Base-by-base conservation (phyloP, 345 rosid species). In the Syzygium aromaticum region DNA sequence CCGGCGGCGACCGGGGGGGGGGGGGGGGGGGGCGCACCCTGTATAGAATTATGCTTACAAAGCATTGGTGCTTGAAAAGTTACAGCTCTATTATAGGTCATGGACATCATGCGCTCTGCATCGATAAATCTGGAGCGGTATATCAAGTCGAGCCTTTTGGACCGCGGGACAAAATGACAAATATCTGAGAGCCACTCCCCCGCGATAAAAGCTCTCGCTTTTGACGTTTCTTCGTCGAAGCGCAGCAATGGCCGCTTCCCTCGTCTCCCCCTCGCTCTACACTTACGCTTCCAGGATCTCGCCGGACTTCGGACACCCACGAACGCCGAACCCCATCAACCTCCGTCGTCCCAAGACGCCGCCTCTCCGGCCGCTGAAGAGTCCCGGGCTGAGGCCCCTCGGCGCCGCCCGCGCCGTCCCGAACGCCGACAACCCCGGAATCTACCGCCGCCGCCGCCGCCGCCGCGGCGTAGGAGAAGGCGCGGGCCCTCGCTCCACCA, bases 341-440 rank as follows among this genome's bases (percentile, higher is more conserved):
- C 80, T 80, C 77, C 15, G 84, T 73, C 15, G 84, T 73, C 85
- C 53, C 67, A 84, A 61, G 87, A 22, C 84, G 11, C 25, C 52
- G 59, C 22, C 14, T 25, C 27, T 86, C 64, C 85, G 85, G 33
- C 84, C 91, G 33, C 87, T 19, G 22, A 88, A 30, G 80, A 73
- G 19, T 64, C 86, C 78, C 27, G 89, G 61, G n/a, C 57, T 86
- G 30, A 87, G 87, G 57, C 88, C 59, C 43, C 84, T 88, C 23
- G 88, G 93, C 89, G 77, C 91, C 89, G 61, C 91, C 84, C 87
- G 61, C 84, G 77, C 92, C 13, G 84, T 86, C 38, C 89, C 92
- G 40, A 86, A 86, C 30, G 54, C 91, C 49, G 87, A 51, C 59
- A 52, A 57, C 86, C 27, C 87, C 87, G 88, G 87, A 64, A 38